Evolutionary conservation across 2,329 filamentous ascomycete genomes (phyloP), one percentile per base, ranked within the genome.

Genomic region (Ophiocordyceps polyrhachis-furcata): DNA sequence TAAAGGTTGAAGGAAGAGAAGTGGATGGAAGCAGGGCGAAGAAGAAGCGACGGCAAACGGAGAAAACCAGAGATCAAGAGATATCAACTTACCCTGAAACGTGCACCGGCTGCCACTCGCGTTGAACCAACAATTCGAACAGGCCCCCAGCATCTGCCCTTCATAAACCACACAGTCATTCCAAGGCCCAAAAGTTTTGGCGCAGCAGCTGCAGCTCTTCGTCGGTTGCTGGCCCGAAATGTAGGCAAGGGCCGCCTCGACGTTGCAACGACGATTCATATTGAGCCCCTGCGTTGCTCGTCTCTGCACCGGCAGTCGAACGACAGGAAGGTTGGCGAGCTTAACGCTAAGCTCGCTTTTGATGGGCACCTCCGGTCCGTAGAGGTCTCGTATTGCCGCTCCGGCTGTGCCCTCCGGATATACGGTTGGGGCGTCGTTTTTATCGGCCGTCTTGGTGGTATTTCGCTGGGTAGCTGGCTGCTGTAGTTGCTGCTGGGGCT

Each of bases 41-140:
- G 20, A 29, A 25, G 11, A 11, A 15, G 20, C 4, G 7, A 21
- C 1, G 19, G 11, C 7, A 19, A 17, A 19, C 9, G 17, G 17
- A 19, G n/a, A n/a, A 9, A 35, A 42, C n/a, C 31, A 17, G 29
- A 40, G 28, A 37, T 32, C 40, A 32, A 20, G 21, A 38, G 31
- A 38, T 19, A 40, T 21, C 38, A 40, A 55, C 68, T 50, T 60
- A 76, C 73, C 71, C 47, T 76, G 74, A 53, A 76, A 77, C 14
- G 72, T 76, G 48, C 74, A 78, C 43, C 73, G 60, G 11, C 71
- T 67, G 11, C 73, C 73, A 43, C 71, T 75, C 8, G 73, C 73
- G 46, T 78, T 78, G 56, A 73, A 77, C 73, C 74, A 77, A 55
- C 74, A 78, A 53, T 78, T 78, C 46, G 73, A 68, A 49, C 74